These are phyloP conservation scores for Irpex sp. DNA, from an alignment of 1,284 basidiomycete genomes.

Conservation along the genomic window DNA sequence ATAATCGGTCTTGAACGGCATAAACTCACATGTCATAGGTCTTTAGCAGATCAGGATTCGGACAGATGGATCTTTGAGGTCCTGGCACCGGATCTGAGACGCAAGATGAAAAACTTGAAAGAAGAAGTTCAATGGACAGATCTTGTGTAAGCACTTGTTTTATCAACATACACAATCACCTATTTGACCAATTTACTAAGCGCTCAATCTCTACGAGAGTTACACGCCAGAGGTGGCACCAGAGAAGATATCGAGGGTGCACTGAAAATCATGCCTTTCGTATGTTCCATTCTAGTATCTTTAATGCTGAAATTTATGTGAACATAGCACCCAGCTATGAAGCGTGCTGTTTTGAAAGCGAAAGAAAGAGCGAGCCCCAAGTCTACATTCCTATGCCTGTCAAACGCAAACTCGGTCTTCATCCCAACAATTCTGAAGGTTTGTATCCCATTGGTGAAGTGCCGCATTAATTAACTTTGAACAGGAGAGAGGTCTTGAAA, in stretches of 20 bases:
- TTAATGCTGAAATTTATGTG: neutral
- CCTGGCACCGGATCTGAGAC: slow-evolving; percentile 79
- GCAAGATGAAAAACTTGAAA: slow-evolving; percentile 77
- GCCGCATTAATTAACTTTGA: neutral
- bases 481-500: slow-evolving; percentile 71
- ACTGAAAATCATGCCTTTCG: slow-evolving; percentile 83
- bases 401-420: slow-evolving; percentile 93
- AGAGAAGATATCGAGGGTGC: slow-evolving; percentile 76
- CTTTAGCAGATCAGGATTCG: slow-evolving; percentile 92
- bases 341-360: slow-evolving; percentile 77
- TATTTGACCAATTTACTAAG: slow-evolving; percentile 34
- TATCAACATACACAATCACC: neutral
- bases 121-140: slow-evolving; percentile 87
- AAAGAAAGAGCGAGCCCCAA: slow-evolving; percentile 59
- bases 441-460: slow-evolving; percentile 8
- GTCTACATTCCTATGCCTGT: slow-evolving; percentile 88
- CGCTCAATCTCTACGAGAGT: slow-evolving; percentile 70
- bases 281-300: slow-evolving; percentile 38
- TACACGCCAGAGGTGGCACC: slow-evolving; percentile 66
- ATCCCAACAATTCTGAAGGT: slow-evolving; percentile 88
- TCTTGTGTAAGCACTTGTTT: slow-evolving; percentile 64
- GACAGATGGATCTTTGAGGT: slow-evolving; percentile 97
- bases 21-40: slow-evolving; percentile 43
- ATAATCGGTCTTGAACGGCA: slow-evolving; percentile 6
- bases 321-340: slow-evolving; percentile 93